A percentile compares a stretch with the other conserved stretches of the same genome.
Conservation (phyloP, 2,329 filamentous ascomycete genomes). For the Colletotrichum sp. region DNA sequence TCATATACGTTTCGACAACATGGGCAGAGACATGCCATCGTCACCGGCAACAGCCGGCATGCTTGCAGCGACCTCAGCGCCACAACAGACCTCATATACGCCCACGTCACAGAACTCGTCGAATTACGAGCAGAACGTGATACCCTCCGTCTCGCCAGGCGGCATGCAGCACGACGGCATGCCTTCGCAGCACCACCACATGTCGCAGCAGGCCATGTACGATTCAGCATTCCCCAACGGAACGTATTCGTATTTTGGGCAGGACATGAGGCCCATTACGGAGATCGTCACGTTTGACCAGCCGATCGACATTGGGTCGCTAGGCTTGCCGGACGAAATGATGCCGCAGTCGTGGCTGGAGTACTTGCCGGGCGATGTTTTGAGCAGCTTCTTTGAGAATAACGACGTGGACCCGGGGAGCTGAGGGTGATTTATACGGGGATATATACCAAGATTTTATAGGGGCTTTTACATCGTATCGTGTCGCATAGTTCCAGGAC, state of each 20-base stretch:
- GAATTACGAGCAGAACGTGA: constrained; percentile 46
- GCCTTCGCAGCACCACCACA: constrained; percentile 14
- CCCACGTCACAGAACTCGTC: constrained; percentile 46
- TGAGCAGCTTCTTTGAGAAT: constrained; percentile 55
- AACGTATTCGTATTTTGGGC: constrained; percentile 25
- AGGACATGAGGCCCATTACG: constrained; percentile 31
- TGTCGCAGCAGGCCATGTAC: not conserved
- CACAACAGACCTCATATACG: constrained; percentile 35
- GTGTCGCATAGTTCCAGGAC: not conserved
- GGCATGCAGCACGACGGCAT: constrained; percentile 42
- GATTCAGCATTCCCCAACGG: constrained; percentile 1
- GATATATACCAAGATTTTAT: not conserved
- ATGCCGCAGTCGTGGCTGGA: constrained; percentile 74
- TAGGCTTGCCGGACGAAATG: constrained; percentile 68
- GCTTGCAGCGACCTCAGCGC: constrained; percentile 23
- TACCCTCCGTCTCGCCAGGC: constrained; percentile 44
- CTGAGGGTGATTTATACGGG: not conserved
- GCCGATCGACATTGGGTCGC: constrained; percentile 74
- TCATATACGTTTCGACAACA: constrained; percentile 31
- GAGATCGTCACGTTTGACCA: constrained; percentile 74
- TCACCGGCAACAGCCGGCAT: constrained; percentile 25
- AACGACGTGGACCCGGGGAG: constrained; percentile 11
- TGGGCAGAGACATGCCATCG: constrained; percentile 32
- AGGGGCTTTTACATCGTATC: not conserved
- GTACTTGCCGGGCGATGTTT: constrained; percentile 71